phyloP scores from a whole-genome alignment of 371 early-diverging fungal genomes.

The Apophysomyces trapeziformis region DNA sequence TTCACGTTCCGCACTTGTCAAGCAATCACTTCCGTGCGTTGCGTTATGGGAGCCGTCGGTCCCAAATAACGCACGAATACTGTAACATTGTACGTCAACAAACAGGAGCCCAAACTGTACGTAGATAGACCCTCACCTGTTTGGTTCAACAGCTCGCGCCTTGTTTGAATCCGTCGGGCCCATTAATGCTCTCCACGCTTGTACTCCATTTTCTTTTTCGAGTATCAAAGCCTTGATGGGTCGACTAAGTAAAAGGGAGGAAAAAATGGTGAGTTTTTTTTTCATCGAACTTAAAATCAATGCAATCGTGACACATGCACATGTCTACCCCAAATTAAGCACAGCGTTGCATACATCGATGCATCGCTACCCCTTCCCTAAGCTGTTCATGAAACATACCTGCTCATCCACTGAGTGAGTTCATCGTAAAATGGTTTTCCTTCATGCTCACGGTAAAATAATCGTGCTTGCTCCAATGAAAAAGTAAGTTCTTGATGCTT shows the following conservation, averaged over 20 bases:
- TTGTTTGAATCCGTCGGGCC: conserved; percentile 79
- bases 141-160: conserved; percentile 65
- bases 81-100: conserved; percentile 16
- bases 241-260: conserved; percentile 11
- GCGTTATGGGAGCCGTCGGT: conserved; percentile 70
- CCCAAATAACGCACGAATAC: conserved; percentile 69
- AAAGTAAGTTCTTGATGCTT: conserved; percentile 60
- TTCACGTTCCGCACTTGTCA: conserved; percentile 69
- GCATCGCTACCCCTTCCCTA: conserved; percentile 29
- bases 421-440: conserved; percentile 73
- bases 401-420: conserved; percentile 78
- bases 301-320: conserved; percentile 12
- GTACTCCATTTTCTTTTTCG: conserved; percentile 66
- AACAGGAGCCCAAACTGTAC: not conserved
- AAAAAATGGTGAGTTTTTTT: conserved; percentile 10
- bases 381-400: conserved; percentile 38
- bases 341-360: conserved; percentile 17
- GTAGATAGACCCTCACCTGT: conserved; percentile 25
- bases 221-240: conserved; percentile 63
- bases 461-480: conserved; percentile 51
- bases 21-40: conserved; percentile 75
- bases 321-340: conserved; percentile 7
- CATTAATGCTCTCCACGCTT: conserved; percentile 71
- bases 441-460: conserved; percentile 79
- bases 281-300: not conserved